These are phyloP conservation scores for Termitomyces eurrhizus DNA, from an alignment of 768 basidiomycete species.

Conservation along the genomic window DNA sequence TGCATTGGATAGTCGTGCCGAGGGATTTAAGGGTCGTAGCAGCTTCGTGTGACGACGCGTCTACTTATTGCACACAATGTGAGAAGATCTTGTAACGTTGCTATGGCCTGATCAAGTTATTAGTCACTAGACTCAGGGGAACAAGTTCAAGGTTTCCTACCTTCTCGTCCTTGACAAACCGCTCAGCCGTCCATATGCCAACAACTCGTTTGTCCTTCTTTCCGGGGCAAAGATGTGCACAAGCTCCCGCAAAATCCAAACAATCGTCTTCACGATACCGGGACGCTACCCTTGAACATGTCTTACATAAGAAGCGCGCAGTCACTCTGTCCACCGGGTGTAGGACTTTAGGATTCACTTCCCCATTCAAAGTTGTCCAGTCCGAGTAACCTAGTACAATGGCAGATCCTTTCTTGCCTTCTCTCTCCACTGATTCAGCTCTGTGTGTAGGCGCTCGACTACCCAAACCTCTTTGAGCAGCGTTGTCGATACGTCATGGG, in stretches of 20 bases:
- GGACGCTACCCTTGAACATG: slow-evolving; percentile 37
- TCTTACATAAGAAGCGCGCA: slow-evolving; percentile 54
- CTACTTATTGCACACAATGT: slow-evolving; percentile 21
- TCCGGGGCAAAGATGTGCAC: slow-evolving; percentile 52
- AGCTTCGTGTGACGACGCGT: slow-evolving; percentile 25
- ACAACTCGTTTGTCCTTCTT: slow-evolving; percentile 22
- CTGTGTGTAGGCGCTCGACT: slow-evolving; percentile 31
- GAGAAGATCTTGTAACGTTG: slow-evolving; percentile 36
- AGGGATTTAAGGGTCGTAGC: slow-evolving; percentile 18
- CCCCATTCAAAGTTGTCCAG: slow-evolving; percentile 48
- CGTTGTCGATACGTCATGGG: slow-evolving; percentile 13
- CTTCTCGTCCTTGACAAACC: slow-evolving; percentile 59
- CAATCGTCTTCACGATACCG: slow-evolving; percentile 37
- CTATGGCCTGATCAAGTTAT: slow-evolving; percentile 38
- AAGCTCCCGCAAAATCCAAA: slow-evolving; percentile 56
- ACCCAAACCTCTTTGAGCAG: slow-evolving; percentile 29
- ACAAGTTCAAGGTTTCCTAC: slow-evolving; percentile 25
- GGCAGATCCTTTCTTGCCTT: slow-evolving; percentile 41
- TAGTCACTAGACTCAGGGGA: background rate
- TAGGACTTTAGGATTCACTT: slow-evolving; percentile 38
- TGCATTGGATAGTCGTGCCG: slow-evolving; percentile 38
- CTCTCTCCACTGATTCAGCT: slow-evolving; percentile 48
- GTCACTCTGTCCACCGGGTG: slow-evolving; percentile 58
- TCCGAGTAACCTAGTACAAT: slow-evolving; percentile 43
- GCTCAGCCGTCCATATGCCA: slow-evolving; percentile 41